phyloP scores from a whole-genome alignment of 352 stramenopile genomes.

The Globisporangium ultimum region DNA sequence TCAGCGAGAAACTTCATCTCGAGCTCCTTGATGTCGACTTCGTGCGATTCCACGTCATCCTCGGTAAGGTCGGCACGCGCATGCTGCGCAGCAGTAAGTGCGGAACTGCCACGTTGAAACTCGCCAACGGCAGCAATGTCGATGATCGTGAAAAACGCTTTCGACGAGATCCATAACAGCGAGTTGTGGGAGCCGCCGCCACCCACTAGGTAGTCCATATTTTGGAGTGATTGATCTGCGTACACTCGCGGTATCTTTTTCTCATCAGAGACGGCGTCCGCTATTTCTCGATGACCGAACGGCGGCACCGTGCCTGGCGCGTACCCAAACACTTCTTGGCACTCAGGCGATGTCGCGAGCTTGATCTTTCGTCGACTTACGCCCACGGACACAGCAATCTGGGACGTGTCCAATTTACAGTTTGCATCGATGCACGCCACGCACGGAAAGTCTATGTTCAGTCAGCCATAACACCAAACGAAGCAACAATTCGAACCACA shows the following conservation, averaged over 20 bases:
- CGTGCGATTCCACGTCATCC: neutral
- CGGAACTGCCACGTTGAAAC: slow-evolving; percentile 34
- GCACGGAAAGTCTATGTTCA: slow-evolving; percentile 34
- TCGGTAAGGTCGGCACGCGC: neutral
- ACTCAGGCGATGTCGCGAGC: slow-evolving; percentile 59
- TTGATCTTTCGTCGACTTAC: slow-evolving; percentile 67
- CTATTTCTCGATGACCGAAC: slow-evolving; percentile 35
- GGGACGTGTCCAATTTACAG: slow-evolving; percentile 61
- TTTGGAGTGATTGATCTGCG: slow-evolving; percentile 31
- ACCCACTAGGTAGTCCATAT: slow-evolving; percentile 37
- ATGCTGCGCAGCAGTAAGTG: slow-evolving; percentile 8
- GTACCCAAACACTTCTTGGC: slow-evolving; percentile 58
- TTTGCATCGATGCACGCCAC: slow-evolving; percentile 61
- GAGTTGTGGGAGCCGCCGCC: slow-evolving; percentile 40
- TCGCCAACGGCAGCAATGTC: slow-evolving; percentile 31
- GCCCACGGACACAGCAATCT: slow-evolving; percentile 40
- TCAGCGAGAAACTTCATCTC: slow-evolving; percentile 61
- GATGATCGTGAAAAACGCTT: slow-evolving; percentile 44
- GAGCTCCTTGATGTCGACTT: neutral
- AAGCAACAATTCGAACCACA: neutral
- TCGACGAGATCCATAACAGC: slow-evolving; percentile 37
- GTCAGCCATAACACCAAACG: too few relatives aligned
- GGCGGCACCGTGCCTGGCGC: slow-evolving; percentile 58
- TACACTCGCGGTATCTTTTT: slow-evolving; percentile 21
- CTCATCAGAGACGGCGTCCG: neutral